Evolutionary conservation across 2,329 filamentous ascomycete species (phyloP), one percentile per base, ranked within the genome.

Genomic region (Phoma sp.): DNA sequence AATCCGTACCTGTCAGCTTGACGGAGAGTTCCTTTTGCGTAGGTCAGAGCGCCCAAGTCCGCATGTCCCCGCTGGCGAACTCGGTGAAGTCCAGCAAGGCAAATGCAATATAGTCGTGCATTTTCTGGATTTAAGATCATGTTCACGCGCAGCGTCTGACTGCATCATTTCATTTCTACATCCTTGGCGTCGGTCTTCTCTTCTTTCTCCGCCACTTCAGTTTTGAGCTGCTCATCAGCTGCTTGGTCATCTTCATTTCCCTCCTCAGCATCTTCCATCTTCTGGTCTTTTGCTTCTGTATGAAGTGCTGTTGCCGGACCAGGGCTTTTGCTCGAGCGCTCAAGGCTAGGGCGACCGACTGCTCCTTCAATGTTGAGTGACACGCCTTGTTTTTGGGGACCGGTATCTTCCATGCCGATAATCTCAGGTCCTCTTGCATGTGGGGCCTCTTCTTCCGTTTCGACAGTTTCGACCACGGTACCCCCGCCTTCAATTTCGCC

Each of bases 401-500:
- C 95, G 61, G 91, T 89, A 70, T 99, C 95, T 64, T 90, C 87
- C 55, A 92, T 86, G 4, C 93, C 93, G 45, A 98, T 89, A 63
- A 91, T 83, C 27, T 91, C 86, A 0, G 95, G 95, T 0, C 93
- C 93, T 36, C 91, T 83, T 0, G 90, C 91, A 74, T 96, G 91
- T 4, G 92, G 90, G 2, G 77, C 67, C 47, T 86, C 81, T 55
- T 90, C 88, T 49, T 77, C 77, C 7, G 72, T 74, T 55, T 76
- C 75, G 50, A 77, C 62, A 7, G 69, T 72, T 36, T 73, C 65
- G 13, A 69, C 55, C 5, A 70, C 65, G 32, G 66, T 58, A n/a
- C 41, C 81, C 24, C 55, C 64, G 30, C 55, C 62, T 32, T 66
- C 69, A 5, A 59, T 53, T n/a, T 71, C 67, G 40, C 62, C 57